Base-by-base conservation (phyloP, 148 eudicot species). In the Chenopodium album region DNA sequence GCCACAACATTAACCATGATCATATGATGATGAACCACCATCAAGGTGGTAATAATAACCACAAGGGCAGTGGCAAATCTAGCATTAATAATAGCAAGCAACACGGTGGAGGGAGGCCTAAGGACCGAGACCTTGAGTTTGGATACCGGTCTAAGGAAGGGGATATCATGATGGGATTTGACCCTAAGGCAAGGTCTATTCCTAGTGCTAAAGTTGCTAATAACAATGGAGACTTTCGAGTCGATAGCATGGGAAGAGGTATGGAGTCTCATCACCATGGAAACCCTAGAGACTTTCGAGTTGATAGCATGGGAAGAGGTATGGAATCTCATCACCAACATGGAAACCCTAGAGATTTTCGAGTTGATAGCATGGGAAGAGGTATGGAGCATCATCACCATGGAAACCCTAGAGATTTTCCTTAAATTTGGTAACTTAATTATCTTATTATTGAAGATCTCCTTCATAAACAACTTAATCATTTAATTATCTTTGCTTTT, bases 121-220 rank as follows among this genome's bases (percentile, higher is more conserved):
- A 82, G 63, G 88, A 86, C 63, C 88, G 83, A 81, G 97, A 91
- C 79, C 85, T 92, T 1, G 97, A 92, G 82, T 91, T 90, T 37
- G 97, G 94, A 82, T 90, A 88, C 37, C 81, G 85, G 77, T 80
- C 88, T 19, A 86, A 59, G 34, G 88, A 86, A 71, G 85, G 88
- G 31, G 88, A 86, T 41, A 80, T 86, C 44, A 77, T 28, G 60
- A 5, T 80, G 16, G 88, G 88, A 29, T 86, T 86, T 22, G 85
- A 83, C 1, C 87, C 84, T 12, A 80, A 77, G 79, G 59, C 68
- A 9, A 76, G 80, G 76, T 3, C 29, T 0, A 73, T 73, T 28
- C 50, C 83, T 3, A 76, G 19, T 19, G 47, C 74, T 64, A 82
- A 79, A 75, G 82, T 82, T 71, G 85, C 85, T 69, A 60, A 65